Evolutionary conservation across 306 rosid species (phyloP).

Genomic region (Citrullus colocynthis): DNA sequence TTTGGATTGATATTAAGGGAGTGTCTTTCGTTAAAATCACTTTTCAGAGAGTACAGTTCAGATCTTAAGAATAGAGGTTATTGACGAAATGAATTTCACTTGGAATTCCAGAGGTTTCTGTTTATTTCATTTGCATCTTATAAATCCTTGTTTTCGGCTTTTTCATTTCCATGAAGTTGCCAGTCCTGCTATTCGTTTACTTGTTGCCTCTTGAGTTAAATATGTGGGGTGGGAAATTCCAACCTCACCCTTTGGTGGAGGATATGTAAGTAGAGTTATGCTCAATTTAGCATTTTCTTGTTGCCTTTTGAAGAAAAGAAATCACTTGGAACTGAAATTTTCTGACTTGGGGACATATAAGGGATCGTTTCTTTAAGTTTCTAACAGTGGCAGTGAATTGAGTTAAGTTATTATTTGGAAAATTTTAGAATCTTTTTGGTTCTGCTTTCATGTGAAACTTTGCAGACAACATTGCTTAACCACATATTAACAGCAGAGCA

Average conservation of each 20-base stretch:
- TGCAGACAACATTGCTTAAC: slow-evolving; percentile 80
- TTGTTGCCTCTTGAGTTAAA: not conserved
- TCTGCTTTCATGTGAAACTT: slow-evolving; percentile 15
- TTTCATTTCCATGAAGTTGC: not conserved
- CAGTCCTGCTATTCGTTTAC: not conserved
- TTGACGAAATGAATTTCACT: not conserved
- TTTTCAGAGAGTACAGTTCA: not conserved
- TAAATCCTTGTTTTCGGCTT: not conserved
- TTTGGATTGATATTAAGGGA: not conserved
- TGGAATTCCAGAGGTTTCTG: not conserved
- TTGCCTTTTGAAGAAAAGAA: not conserved
- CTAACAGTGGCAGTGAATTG: not conserved
- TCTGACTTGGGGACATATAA: not conserved
- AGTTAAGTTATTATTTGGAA: not conserved
- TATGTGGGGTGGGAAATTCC: not conserved
- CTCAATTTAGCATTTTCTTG: too few relatives aligned
- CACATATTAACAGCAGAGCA: slow-evolving; percentile 88
- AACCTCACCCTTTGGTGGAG: not conserved
- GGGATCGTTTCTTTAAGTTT: not conserved
- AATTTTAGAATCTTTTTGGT: not conserved
- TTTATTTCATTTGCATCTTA: not conserved
- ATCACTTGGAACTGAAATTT: not conserved
- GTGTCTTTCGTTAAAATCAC: not conserved
- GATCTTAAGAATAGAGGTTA: not conserved
- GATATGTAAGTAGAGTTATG: not conserved